These are phyloP conservation scores for Plasmodium chabaudi DNA, from an alignment of 169 alveolate genomes.

Conservation along the genomic window DNA sequence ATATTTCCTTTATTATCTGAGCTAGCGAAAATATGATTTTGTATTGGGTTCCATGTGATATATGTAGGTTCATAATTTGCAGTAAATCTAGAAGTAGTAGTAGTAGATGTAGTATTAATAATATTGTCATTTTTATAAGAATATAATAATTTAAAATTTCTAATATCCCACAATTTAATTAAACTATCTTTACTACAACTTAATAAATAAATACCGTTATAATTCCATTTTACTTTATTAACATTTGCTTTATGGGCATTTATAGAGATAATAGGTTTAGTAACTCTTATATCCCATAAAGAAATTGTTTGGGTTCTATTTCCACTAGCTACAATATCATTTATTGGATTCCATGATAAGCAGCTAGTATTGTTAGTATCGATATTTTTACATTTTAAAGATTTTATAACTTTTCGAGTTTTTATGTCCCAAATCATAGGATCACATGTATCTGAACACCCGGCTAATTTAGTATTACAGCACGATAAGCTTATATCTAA, in stretches of 20 bases:
- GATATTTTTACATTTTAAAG: constrained; percentile 79
- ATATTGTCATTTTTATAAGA: constrained; percentile 74
- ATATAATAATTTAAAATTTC: constrained; percentile 80
- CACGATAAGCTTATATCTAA: constrained; percentile 85
- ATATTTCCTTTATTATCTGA: constrained; percentile 86
- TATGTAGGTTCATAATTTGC: constrained; percentile 80
- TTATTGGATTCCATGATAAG: constrained; percentile 90
- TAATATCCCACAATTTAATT: constrained; percentile 89
- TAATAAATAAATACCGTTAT: constrained; percentile 75
- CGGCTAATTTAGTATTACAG: constrained; percentile 81
- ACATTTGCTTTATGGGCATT: constrained; percentile 90
- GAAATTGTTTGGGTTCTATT: constrained; percentile 87
- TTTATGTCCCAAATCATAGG: constrained; percentile 88
- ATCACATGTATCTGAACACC: constrained; percentile 85
- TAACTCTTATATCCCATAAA: constrained; percentile 89
- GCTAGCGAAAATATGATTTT: constrained; percentile 84
- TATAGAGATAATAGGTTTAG: constrained; percentile 86
- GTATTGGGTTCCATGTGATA: constrained; percentile 89
- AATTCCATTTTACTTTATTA: constrained; percentile 83
- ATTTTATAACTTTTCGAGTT: constrained; percentile 78
- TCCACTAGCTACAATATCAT: constrained; percentile 89
- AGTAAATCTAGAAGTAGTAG: constrained; percentile 11
- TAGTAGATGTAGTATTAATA: constrained; percentile 18
- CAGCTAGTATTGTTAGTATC: constrained; percentile 86
- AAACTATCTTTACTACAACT: constrained; percentile 87